A percentile compares a stretch with the other conserved stretches of the same genome.
Conservation (phyloP, 1,284 basidiomycete genomes). For the Microbotryum intermedium region DNA sequence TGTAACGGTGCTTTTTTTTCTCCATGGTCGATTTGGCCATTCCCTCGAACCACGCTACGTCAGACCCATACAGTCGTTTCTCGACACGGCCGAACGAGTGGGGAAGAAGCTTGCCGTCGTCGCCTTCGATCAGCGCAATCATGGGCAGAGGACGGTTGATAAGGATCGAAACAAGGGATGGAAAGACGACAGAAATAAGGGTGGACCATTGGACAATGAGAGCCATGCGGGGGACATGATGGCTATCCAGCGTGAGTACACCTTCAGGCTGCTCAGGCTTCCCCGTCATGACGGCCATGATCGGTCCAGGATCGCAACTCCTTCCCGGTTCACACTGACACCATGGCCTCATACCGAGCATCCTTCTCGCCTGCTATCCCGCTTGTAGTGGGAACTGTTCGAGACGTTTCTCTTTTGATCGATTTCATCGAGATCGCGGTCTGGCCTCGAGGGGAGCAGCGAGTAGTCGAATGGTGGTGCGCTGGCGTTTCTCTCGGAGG, state of each 20-base stretch:
- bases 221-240: conserved; percentile 37
- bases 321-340: no score
- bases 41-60: neutral
- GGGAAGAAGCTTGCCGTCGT: conserved; percentile 37
- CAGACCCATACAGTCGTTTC: conserved; percentile 1
- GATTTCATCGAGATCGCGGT: conserved; percentile 70
- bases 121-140: conserved; percentile 40
- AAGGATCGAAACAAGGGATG: conserved; percentile 36
- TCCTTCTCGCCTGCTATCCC: neutral
- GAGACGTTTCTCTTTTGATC: conserved; percentile 69
- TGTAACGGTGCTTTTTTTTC: conserved; percentile 21
- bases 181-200: conserved; percentile 33
- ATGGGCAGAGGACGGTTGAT: conserved; percentile 38
- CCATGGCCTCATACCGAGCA: neutral
- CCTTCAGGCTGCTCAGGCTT: no score
- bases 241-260: conserved; percentile 33
- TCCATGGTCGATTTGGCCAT: conserved; percentile 18
- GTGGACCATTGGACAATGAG: conserved; percentile 30
- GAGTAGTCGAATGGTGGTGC: conserved; percentile 57
- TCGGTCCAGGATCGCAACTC: no score
- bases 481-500: conserved; percentile 68
- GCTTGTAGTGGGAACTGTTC: conserved; percentile 51
- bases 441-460: conserved; percentile 60
- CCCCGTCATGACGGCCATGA: no score
- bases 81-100: conserved; percentile 1